phyloP scores from a whole-genome alignment of 495 filamentous ascomycete species.

The Wilcoxina mikolae region DNA sequence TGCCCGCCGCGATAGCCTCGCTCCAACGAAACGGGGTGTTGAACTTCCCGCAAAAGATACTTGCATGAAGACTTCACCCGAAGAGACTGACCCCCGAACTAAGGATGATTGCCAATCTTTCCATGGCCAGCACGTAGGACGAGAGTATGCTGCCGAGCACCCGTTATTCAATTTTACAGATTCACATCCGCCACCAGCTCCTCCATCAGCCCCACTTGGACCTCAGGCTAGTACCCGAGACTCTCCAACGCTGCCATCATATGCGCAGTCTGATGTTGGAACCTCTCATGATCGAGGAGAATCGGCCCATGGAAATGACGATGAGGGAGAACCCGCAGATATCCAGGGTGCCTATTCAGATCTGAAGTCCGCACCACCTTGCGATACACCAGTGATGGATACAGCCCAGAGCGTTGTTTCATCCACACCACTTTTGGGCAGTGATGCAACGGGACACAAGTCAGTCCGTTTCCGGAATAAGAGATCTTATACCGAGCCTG shows the following conservation, averaged over 20 bases:
- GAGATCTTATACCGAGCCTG: neutral
- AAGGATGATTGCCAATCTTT: neutral
- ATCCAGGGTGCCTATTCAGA: constrained; percentile 21
- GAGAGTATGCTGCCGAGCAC: neutral
- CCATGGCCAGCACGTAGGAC: neutral
- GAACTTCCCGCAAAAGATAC: neutral
- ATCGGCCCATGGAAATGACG: constrained; percentile 15
- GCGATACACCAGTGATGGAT: constrained; percentile 24
- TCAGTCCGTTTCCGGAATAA: neutral
- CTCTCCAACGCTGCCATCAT: constrained; percentile 14
- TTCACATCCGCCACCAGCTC: constrained; percentile 13
- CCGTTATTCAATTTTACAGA: neutral
- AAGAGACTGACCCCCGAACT: neutral
- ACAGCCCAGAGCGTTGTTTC: constrained; percentile 17
- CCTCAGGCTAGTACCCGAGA: constrained; percentile 12
- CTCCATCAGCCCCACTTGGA: constrained; percentile 16
- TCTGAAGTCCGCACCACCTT: constrained; percentile 17
- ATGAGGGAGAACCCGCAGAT: constrained; percentile 23
- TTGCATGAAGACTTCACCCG: neutral
- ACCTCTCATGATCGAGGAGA: constrained; percentile 6
- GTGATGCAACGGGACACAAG: neutral
- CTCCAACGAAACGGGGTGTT: neutral
- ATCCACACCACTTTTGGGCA: constrained; percentile 17
- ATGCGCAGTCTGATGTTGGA: constrained; percentile 16
- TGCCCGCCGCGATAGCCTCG: neutral